Conservation (phyloP, 495 filamentous ascomycete genomes). For the Xylaria acuta region DNA sequence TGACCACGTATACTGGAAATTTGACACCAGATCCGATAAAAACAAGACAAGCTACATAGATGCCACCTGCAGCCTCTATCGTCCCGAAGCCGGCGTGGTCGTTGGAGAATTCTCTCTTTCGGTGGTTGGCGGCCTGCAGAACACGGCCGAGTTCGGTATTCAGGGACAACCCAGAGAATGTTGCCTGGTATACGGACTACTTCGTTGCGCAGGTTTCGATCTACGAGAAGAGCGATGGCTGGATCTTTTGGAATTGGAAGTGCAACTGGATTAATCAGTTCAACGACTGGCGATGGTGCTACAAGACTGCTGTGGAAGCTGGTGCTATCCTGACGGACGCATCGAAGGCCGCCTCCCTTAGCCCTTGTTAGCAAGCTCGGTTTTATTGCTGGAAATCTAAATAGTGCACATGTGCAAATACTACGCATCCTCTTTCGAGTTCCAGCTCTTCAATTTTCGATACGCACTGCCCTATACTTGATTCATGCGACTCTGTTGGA, state of each 20-base stretch:
- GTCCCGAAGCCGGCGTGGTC: constrained; percentile 35
- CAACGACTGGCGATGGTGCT: constrained; percentile 30
- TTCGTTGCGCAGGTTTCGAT: constrained; percentile 62
- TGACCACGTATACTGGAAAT: constrained; percentile 29
- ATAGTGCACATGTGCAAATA: neutral
- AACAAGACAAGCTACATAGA: constrained; percentile 47
- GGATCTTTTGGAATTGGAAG: constrained; percentile 60
- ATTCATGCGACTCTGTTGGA: too few species aligned
- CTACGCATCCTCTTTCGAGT: neutral
- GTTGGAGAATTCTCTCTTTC: constrained; percentile 56
- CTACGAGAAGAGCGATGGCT: constrained; percentile 63
- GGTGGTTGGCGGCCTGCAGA: constrained; percentile 51
- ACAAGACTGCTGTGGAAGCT: constrained; percentile 51
- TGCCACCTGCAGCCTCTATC: constrained; percentile 55
- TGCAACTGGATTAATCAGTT: constrained; percentile 55
- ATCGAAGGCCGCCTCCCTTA: constrained; percentile 3
- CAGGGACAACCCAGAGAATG: constrained; percentile 51
- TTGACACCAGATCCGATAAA: neutral
- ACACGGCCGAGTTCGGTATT: constrained; percentile 46
- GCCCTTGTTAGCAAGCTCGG: neutral
- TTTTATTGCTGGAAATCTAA: neutral
- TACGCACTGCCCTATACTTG: too few species aligned
- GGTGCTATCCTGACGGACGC: constrained; percentile 53
- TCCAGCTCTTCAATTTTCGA: too few species aligned
- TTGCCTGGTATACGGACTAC: constrained; percentile 59